Evolutionary conservation across 192 early-diverging fungal species (phyloP).

Genomic region (Dissophora globulifera): DNA sequence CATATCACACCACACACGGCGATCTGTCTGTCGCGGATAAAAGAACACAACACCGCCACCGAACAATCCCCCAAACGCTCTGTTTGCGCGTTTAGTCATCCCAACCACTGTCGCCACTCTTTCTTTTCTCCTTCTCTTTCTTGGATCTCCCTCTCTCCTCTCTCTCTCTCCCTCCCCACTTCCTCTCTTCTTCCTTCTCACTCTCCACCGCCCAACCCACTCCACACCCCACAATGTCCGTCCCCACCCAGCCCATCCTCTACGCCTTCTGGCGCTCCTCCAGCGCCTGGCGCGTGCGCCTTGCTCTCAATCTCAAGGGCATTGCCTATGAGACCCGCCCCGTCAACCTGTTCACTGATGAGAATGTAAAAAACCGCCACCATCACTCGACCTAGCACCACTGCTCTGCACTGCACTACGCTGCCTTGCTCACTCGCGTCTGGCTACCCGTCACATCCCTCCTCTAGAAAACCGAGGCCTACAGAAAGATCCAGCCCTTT

Average conservation of each 20-base stretch:
- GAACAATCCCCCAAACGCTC: no score
- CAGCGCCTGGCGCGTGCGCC: constrained; percentile 77
- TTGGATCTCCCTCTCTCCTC: neutral
- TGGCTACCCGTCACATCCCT: neutral
- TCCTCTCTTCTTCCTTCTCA: neutral
- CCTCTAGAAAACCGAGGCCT: constrained; percentile 60
- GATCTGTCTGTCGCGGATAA: no score
- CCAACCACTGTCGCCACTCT: no score
- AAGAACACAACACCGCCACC: no score
- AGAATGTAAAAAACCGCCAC: constrained; percentile 67
- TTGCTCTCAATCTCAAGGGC: constrained; percentile 77
- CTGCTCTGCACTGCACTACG: no score
- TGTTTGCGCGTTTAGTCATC: no score
- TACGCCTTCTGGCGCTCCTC: constrained; percentile 83
- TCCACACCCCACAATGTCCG: neutral
- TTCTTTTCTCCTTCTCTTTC: neutral
- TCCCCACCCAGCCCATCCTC: constrained; percentile 58
- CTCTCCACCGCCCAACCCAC: neutral
- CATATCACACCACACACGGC: no score
- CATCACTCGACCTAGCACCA: no score
- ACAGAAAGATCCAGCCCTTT: constrained; percentile 72
- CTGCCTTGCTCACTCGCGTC: no score
- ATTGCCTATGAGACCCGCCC: constrained; percentile 70
- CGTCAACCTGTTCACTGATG: constrained; percentile 78
- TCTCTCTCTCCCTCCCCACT: neutral